Evolutionary conservation across 805 yeast genomes (phyloP), one percentile per base, ranked within the genome.

Genomic region (Candida nonsorbophila): DNA sequence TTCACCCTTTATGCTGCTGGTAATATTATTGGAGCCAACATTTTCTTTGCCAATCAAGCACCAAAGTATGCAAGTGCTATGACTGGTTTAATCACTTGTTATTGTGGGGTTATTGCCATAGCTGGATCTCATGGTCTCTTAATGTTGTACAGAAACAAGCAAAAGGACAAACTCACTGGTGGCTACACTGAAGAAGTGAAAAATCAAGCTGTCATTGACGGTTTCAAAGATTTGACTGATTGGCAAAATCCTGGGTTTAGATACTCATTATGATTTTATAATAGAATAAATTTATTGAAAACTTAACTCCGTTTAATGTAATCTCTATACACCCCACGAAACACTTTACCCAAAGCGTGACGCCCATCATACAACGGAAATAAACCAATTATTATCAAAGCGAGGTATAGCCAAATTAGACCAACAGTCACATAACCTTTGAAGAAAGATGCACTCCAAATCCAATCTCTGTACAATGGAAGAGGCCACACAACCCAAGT

Each of bases 401-500:
- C 55, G 23, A 50, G 37, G 36, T 61, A 64, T 9, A 58, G 50
- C 69, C 69, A 64, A 10, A 64, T 34, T 24, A 62, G 41, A 5
- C 57, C 46, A 16, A 66, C 62, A 9, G 56, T 53, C 16, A 57
- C 52, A 40, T 54, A 64, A 3, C 70, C 69, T 19, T 46, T 42
- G 38, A 60, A 65, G 34, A 56, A 64, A 4, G 51, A 33, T 27
- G 47, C 53, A 14, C 54, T 38, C 47, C 63, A 66, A 16, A 63
- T 52, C 43, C 55, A 66, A n/a, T 66, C 57, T 22, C 64, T 54
- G 38, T 63, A 64, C 14, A 64, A 43, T 14, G 70, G 67, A 27
- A 64, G 47, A 21, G 71, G 69, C 60, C 63, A 57, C n/a, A 58
- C 30, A 1, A 60, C 61, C 61, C 63, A 58, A 3, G 62, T 56